Base-by-base conservation (phyloP, 1,284 basidiomycete genomes). In the Fistulinella cinereoalba region DNA sequence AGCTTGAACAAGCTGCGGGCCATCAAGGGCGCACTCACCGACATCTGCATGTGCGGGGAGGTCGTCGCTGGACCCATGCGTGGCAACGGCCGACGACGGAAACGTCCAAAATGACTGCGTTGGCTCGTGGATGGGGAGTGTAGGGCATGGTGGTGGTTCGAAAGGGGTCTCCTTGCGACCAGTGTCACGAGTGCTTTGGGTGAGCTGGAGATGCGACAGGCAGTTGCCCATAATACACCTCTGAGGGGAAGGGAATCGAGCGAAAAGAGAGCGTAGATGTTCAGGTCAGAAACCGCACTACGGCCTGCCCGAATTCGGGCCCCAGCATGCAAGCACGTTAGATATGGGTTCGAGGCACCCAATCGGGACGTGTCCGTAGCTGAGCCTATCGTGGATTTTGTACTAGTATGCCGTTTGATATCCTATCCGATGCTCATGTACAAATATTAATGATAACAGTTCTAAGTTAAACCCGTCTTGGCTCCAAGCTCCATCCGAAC, bases 71-170 rank as follows among this genome's bases (percentile, higher is more conserved):
- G 60, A 60, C 18, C 42, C 32, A 18, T 64, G 55, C 1, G 53
- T 56, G 4, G 71, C 62, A 8, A 77, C 66, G 27, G 60, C 43
- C 3, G 70, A 61, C 2, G 67, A 65, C 3, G 76, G 76, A 11
- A 69, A 65, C 5, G 66, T 70, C 75, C 75, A 77, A 49, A 74
- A 75, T 3, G 75, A 67, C 18, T 59, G 55, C 2, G 71, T 76
- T 5, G 74, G 72, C 40, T 72, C 66, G 7, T 60, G 46, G 9
- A 71, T 61, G 16, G 75, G 75, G 21, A 77, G 40, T 4, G 65
- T 64, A 12, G 71, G 69, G 11, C 42, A 52, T 6, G 47, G 8
- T 27, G 36, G 34, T 10, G 19, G 33, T 8, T 32, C 41, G 31
- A 15, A 37, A 38, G 36, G 2, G 29, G 37, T 5, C 21, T 8